Base-by-base conservation (phyloP, 2,329 filamentous ascomycete genomes). In the Emmonsiellopsis sp. region DNA sequence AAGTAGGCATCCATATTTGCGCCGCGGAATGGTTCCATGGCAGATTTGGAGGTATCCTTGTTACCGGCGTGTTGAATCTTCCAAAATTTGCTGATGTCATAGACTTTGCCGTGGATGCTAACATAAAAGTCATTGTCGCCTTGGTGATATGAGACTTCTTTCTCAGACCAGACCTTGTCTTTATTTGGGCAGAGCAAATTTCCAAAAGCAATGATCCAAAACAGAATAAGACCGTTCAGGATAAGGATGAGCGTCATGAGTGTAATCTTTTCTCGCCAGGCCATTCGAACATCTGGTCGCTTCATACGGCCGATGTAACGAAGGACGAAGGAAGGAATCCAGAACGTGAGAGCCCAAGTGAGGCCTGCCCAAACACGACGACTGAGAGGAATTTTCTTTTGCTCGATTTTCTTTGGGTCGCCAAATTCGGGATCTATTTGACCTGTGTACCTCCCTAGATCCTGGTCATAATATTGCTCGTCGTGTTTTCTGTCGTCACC, bases 211-310 rank as follows among this genome's bases (percentile, higher is more conserved):
- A 96, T 80, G 62, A 98, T 96, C 80, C 89, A 95, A 73, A 98
- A 98, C 54, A 96, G 77, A 56, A 98, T 81, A 32, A 81, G 65
- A 40, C 67, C 89, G 70, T 98, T 98, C 60, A 95, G 71, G 10
- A 98, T 62, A 33, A 87, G 67, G 61, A 98, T 97, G 51, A 95
- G 63, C 55, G 87, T 75, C 46, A 91, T 83, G 9, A 98, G 75
- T 0, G 93, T 86, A 9, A 98, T 50, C 71, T 98, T 98, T 65
- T 98, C 93, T 70, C 93, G 82, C 93, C 93, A 98, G 0, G 93
- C 93, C 82, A 96, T 87, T 31, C 93, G 87, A 7, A 98, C 89
- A 71, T 98, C 93, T 1, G 91, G 93, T 53, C 93, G 85, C 73
- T 95, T 94, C 93, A 98, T 98, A 21, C 92, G 87, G 34, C 93